Evolutionary conservation across 2,329 filamentous ascomycete genomes (phyloP), one percentile per base, ranked within the genome.

Genomic region (Lasiodiplodia sp.): DNA sequence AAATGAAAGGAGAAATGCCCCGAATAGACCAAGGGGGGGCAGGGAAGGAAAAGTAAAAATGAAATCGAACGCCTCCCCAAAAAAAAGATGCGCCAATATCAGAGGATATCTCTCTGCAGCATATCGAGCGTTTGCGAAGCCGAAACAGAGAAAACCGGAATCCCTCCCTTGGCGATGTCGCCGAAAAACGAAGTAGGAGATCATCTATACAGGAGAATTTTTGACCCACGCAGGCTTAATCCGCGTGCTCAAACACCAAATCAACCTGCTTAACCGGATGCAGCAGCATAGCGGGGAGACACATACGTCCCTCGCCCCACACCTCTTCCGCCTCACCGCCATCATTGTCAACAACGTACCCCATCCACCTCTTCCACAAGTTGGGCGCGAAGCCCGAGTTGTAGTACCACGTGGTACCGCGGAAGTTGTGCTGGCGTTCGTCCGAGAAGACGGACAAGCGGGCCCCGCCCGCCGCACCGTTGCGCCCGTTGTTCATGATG

Each of bases 321-420:
- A 80, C 68, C 74, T 86, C 83, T 49, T 78, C 77, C 58, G 81
- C 72, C 70, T 80, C 78, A 0, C 83, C 83, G 0, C 84, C 84
- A 76, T 85, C 83, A 52, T 80, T 80, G 71, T 86, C 83, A n/a
- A 85, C 83, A 68, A 81, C 82, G 69, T 83, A 84, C 0, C 86
- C 86, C 49, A 88, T 73, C 86, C 86, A 88, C 10, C 86, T 73
- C 74, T 84, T 84, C 83, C 85, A 88, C 38, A 88, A 70, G 72
- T 86, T 87, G 4, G 83, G 82, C 12, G 84, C 81, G 70, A 85
- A 84, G 0, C 82, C 84, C 1, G 84, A 83, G 69, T 86, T 79
- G 67, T 86, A 86, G 72, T 86, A 86, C 83, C 85, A 87, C 2
- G 80, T 86, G 11, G 82, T 83, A 2, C 85, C 85, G 0, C 81